Evolutionary conservation across 257 asterid species (phyloP).

Genomic region (Agastache rugosa): DNA sequence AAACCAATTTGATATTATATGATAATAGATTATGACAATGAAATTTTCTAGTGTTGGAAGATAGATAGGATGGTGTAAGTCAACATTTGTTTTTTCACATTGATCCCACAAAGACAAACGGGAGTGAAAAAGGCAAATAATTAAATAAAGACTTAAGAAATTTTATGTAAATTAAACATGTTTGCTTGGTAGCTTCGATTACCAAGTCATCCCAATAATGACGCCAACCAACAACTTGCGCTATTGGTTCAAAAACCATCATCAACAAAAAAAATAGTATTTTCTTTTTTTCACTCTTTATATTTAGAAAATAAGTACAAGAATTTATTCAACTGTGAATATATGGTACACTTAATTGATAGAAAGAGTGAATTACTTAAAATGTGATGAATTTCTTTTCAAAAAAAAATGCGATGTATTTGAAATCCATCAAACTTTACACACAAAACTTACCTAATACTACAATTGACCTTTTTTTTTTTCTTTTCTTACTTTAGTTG

Average conservation of each 20-base stretch:
- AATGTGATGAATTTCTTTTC: too few relatives aligned
- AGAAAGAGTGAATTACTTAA: too few relatives aligned
- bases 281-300: not conserved
- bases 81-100: not conserved
- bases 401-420: too few relatives aligned
- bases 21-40: not conserved
- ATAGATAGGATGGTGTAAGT: conserved; percentile 23
- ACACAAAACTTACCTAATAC: not conserved
- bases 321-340: not conserved
- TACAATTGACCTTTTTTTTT: not conserved
- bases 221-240: conserved; percentile 48
- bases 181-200: conserved; percentile 34
- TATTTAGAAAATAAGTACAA: not conserved
- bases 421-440: too few relatives aligned
- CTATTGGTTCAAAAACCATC: conserved; percentile 51
- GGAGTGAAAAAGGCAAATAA: conserved; percentile 23
- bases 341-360: too few relatives aligned
- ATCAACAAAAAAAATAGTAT: not conserved
- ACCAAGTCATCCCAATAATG: conserved; percentile 53
- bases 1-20: not conserved
- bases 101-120: conserved; percentile 5
- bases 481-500: not conserved
- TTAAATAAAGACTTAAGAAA: conserved; percentile 12
- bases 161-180: conserved; percentile 20
- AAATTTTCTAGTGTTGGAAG: conserved; percentile 32